A percentile compares a stretch with the other conserved stretches of the same genome.
Evolutionary conservation across 2,329 filamentous ascomycete genomes (phyloP).

Genomic region (Penicillium sp.): DNA sequence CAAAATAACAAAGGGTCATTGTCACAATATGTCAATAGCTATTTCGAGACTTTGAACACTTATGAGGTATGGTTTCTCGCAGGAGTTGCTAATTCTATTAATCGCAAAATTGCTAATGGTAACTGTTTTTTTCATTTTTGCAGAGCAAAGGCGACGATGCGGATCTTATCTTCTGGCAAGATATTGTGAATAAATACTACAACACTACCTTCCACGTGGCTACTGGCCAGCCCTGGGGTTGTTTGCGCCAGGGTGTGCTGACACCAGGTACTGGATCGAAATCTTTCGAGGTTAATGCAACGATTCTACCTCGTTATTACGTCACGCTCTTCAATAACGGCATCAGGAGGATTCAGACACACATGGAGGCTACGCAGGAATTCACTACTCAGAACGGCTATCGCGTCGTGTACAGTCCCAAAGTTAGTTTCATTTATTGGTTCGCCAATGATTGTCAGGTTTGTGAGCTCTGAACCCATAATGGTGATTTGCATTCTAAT

Average conservation of each 20-base stretch:
- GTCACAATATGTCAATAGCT: conserved; percentile 52
- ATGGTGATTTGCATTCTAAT: conserved; percentile 2
- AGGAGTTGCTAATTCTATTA: background rate
- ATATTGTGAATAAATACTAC: conserved; percentile 79
- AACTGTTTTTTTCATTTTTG: conserved; percentile 2
- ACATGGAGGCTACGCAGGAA: conserved; percentile 66
- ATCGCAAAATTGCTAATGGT: conserved; percentile 13
- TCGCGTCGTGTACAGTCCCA: conserved; percentile 70
- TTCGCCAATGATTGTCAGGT: conserved; percentile 81
- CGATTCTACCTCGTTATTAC: conserved; percentile 83
- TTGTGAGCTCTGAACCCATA: conserved; percentile 33
- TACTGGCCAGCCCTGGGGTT: conserved; percentile 48
- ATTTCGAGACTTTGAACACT: conserved; percentile 53
- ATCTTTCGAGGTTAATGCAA: conserved; percentile 78
- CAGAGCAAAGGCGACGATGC: conserved; percentile 59
- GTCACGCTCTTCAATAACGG: conserved; percentile 84
- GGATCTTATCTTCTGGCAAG: conserved; percentile 72
- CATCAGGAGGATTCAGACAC: conserved; percentile 78
- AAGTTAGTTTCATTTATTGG: conserved; percentile 82
- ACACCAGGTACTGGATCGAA: conserved; percentile 60
- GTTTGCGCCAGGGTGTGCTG: conserved; percentile 69
- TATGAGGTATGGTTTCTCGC: conserved; percentile 51
- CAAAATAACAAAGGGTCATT: conserved; percentile 35
- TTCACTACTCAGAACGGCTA: conserved; percentile 58
- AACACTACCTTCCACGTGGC: conserved; percentile 45